Evolutionary conservation across 768 basidiomycete species (phyloP).

Genomic region (Lentinus tigrinus): DNA sequence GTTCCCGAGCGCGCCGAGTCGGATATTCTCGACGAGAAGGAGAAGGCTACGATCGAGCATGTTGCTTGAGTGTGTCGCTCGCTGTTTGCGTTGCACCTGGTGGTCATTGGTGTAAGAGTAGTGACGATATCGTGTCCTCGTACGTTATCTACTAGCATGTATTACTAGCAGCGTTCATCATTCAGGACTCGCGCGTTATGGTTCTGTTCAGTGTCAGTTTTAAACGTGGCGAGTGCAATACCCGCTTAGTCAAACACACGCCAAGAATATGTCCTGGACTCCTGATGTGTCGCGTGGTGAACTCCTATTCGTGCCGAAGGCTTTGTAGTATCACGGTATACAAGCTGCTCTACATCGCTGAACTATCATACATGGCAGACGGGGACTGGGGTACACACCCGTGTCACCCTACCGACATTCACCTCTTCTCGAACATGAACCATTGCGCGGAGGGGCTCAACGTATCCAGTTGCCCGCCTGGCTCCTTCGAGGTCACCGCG

Average conservation of each 20-base stretch:
- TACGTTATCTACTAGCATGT: not conserved
- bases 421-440: slow-evolving; percentile 9
- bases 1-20: slow-evolving; percentile 11
- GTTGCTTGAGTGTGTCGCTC: not conserved
- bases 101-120: not conserved
- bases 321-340: too few relatives aligned
- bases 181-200: too few relatives aligned
- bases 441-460: slow-evolving; percentile 7
- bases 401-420: not conserved
- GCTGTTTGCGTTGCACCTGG: not conserved
- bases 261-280: too few relatives aligned
- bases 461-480: not conserved
- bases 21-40: slow-evolving; percentile 14
- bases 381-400: not conserved
- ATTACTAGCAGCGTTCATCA: too few relatives aligned
- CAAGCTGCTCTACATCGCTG: too few relatives aligned
- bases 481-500: not conserved
- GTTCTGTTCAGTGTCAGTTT: too few relatives aligned
- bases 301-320: too few relatives aligned
- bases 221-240: too few relatives aligned
- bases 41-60: slow-evolving; percentile 13
- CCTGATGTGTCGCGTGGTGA: too few relatives aligned
- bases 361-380: not conserved
- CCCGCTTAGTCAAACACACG: too few relatives aligned
- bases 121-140: not conserved